Base-by-base conservation (phyloP, 176 grass and related monocot genomes). In the Carex myosuroides region DNA sequence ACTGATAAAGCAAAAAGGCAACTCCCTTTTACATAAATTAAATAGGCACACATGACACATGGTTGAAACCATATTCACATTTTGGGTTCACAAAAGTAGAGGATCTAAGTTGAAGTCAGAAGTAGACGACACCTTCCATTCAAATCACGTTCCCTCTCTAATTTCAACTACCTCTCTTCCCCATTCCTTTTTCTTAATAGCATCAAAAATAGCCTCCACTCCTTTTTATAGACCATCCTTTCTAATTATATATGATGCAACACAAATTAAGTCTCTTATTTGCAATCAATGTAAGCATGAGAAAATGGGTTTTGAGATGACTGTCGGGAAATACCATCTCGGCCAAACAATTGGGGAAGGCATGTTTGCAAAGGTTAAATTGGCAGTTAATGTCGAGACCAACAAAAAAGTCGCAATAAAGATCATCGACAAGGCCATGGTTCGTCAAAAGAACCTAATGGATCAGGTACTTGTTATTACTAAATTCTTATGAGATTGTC, bases 301-400 rank as follows among this genome's bases (percentile, higher is more conserved):
- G 71, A 37, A 41, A 55, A 90, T 90, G 84, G 88, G 87, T 66
- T 78, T 82, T 17, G 17, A 22, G 79, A 72, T 80, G 74, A 89
- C 9, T 65, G 18, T 92, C 2, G 93, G 90, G 13, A 95, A 83
- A 84, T 95, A 95, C 85, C 80, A 73, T 18, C 70, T 95, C 1
- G 87, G 89, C 37, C 53, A 88, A 64, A 92, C 93, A 42, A 82
- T 95, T 64, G 93, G 93, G 6, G 90, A 91, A 79, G 93, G 93
- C 64, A 58, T 73, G 21, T 95, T 95, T 81, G 89, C 93, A 14
- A 95, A 95, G 87, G 93, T 92, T 39, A 86, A 84, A 90, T 79
- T 95, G 35, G 89, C 83, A 8, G 83, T 86, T 8, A 44, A 92
- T 86, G 3, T 21, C 3, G 89, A 95, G 33, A 91, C 89, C 5